Evolutionary conservation across 1,139 yeast genomes (phyloP), one percentile per base, ranked within the genome.

Genomic region (Casaregolazyma suthepensis): DNA sequence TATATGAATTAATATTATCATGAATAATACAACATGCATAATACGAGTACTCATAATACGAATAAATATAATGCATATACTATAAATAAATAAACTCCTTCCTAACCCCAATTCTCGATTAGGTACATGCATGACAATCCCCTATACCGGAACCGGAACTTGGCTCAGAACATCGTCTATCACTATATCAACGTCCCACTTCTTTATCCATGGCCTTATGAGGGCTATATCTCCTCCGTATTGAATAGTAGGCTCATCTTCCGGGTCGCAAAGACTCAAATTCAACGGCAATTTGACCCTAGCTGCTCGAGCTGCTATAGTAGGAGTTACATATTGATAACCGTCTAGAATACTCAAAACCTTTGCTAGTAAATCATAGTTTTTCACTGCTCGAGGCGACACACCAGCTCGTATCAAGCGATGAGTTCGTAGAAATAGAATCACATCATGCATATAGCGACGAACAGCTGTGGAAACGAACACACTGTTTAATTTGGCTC

Each of bases 401-500:
- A 80, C 63, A 0, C 86, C 86, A 1, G 73, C 71, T 5, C 68
- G 60, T 1, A 80, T 78, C 59, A 80, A 72, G 40, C 85, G 64
- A 57, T 81, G 83, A 51, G 74, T 73, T 43, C 86, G 68, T 1
- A 77, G 61, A 59, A 74, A 77, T 1, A 80, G 69, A 1, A 79
- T 65, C 18, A 81, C 71, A 62, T 81, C 85, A 57, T 79, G 78
- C 61, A 79, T 74, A 60, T 81, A 81, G n/a, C 82, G 65, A 46
- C 64, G 63, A 43, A 81, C 68, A 51, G 81, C 84, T 0, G 80
- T 74, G 1, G 71, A 70, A 15, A 78, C 64, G 1, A 61, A 62
- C 9, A 79, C 70, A 10, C 48, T 48, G 6, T 55, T 49, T 1
- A 57, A 53, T 37, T 49, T 50, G 6, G 46, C 44, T 13, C 43